Evolutionary conservation across 1,139 yeast genomes (phyloP).

Genomic region (Suhomyces kunorum): DNA sequence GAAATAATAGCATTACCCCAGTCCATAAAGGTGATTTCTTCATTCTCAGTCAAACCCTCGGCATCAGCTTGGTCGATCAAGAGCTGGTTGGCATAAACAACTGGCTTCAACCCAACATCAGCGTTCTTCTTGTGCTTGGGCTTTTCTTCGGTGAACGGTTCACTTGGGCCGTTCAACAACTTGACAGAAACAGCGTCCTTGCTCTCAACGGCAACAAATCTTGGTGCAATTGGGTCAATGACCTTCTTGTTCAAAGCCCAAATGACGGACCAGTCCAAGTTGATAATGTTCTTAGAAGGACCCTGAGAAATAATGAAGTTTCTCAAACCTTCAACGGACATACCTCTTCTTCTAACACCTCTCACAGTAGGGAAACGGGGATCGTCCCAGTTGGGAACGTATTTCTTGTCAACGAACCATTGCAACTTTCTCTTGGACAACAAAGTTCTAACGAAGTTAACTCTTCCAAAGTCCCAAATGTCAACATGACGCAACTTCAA

Average conservation of each 20-base stretch:
- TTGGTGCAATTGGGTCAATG: constrained; percentile 94
- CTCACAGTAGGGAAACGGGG: constrained; percentile 99
- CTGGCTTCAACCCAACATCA: constrained; percentile 82
- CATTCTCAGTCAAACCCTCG: constrained; percentile 62
- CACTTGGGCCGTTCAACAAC: constrained; percentile 69
- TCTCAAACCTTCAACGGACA: constrained; percentile 96
- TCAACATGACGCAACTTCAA: constrained; percentile 84
- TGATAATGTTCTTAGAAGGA: constrained; percentile 93
- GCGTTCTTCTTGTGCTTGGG: constrained; percentile 97
- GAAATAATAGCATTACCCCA: constrained; percentile 95
- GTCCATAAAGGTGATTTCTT: constrained; percentile 96
- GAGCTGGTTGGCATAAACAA: constrained; percentile 62
- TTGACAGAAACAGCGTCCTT: constrained; percentile 64
- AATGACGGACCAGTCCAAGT: constrained; percentile 93
- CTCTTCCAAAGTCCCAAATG: constrained; percentile 97
- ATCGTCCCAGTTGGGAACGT: constrained; percentile 94
- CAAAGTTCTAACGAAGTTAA: constrained; percentile 91
- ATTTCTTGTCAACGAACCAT: constrained; percentile 92
- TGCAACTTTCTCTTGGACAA: constrained; percentile 95
- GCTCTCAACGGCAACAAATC: constrained; percentile 77
- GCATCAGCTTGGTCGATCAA: constrained; percentile 93
- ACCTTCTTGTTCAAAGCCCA: constrained; percentile 98
- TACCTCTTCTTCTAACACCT: constrained; percentile 99
- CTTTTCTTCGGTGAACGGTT: constrained; percentile 63
- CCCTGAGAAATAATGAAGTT: constrained; percentile 94